Evolutionary conservation across 495 filamentous ascomycete genomes (phyloP).

Genomic region (Penicillium macrosclerotiorum): DNA sequence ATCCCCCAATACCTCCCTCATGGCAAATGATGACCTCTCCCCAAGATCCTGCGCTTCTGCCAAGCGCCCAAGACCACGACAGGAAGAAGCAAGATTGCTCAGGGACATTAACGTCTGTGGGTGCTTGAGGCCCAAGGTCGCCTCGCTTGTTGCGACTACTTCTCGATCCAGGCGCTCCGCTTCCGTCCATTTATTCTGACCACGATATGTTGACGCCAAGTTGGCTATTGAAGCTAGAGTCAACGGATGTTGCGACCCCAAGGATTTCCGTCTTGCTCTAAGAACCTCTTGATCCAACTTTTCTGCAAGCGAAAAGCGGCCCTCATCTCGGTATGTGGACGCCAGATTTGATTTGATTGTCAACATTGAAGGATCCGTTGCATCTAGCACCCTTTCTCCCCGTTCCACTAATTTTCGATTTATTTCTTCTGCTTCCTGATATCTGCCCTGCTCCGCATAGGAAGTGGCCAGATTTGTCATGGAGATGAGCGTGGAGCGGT

Average conservation of each 20-base stretch:
- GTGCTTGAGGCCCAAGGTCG: conserved; percentile 26
- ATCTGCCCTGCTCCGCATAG: conserved; percentile 25
- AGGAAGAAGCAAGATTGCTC: conserved; percentile 28
- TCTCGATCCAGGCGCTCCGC: conserved; percentile 24
- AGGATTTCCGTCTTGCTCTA: conserved; percentile 11
- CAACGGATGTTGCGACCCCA: conserved; percentile 20
- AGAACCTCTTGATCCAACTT: conserved; percentile 33
- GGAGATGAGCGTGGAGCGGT: conserved; percentile 31
- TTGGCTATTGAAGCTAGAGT: conserved; percentile 24
- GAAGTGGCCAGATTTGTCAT: conserved; percentile 23
- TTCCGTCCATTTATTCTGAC: conserved; percentile 19
- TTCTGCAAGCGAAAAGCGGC: conserved; percentile 28
- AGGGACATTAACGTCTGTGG: conserved; percentile 32
- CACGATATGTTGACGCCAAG: conserved; percentile 21
- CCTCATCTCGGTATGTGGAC: conserved; percentile 21
- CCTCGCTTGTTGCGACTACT: conserved; percentile 21
- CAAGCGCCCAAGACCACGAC: conserved; percentile 26
- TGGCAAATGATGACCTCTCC: conserved; percentile 16
- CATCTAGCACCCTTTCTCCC: conserved; percentile 19
- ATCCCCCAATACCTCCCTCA: conserved; percentile 26
- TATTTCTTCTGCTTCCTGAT: conserved; percentile 27
- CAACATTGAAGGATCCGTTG: conserved; percentile 25
- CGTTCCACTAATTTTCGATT: conserved; percentile 18
- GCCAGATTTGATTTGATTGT: conserved; percentile 16
- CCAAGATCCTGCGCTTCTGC: conserved; percentile 29